Conservation (phyloP, 768 basidiomycete species). For the Hypholoma fasciculare region DNA sequence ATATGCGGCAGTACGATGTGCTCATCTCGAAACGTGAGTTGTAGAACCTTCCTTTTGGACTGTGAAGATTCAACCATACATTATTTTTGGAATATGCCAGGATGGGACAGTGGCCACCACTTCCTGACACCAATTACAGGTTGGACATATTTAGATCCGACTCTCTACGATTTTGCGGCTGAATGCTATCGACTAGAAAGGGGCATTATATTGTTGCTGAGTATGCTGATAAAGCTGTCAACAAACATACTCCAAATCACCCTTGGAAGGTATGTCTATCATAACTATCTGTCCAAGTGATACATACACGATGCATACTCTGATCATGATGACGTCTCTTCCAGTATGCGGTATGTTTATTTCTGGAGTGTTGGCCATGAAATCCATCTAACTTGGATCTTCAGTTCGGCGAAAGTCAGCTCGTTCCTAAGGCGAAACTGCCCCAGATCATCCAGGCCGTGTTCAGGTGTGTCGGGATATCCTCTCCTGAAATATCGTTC, state of each 20-base stretch:
- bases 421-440: constrained; percentile 65
- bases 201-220: constrained; percentile 79
- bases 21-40: constrained; percentile 67
- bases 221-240: constrained; percentile 62
- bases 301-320: not conserved
- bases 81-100: constrained; percentile 32
- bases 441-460: constrained; percentile 71
- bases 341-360: constrained; percentile 62
- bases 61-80: constrained; percentile 7
- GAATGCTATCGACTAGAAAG: constrained; percentile 30
- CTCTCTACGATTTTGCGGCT: not conserved
- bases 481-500: not conserved
- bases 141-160: constrained; percentile 25
- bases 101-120: constrained; percentile 73
- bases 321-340: constrained; percentile 11
- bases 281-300: not conserved
- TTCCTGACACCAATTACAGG: constrained; percentile 78
- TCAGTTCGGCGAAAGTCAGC: constrained; percentile 80
- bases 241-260: constrained; percentile 62
- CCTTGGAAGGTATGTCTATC: constrained; percentile 66
- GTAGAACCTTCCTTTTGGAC: constrained; percentile 2
- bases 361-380: constrained; percentile 1
- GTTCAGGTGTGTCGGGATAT: constrained; percentile 52
- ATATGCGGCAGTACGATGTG: constrained; percentile 77
- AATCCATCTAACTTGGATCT: constrained; percentile 13